Base-by-base conservation (phyloP, 2,329 filamentous ascomycete genomes). In the Fusarium temperatum region DNA sequence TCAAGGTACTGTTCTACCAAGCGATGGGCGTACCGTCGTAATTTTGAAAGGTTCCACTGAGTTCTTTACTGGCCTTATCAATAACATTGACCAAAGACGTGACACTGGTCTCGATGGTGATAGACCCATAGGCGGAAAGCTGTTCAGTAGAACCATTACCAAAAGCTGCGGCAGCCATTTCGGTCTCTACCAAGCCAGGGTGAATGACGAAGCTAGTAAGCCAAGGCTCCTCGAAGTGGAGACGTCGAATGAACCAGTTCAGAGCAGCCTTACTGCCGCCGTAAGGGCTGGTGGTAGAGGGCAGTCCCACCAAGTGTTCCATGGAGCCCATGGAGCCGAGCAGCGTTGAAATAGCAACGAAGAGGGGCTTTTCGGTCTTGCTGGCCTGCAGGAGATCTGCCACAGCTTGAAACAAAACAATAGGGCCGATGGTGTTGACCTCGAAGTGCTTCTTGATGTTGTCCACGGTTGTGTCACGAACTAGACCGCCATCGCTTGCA, bases 141-240 rank as follows among this genome's bases (percentile, higher is more conserved):
- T 28, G 3, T 11, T 6, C 26, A 0, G 6, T 44, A 1, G 2
- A 24, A 1, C 42, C 42, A 44, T 8, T 18, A 2, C 28, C 20
- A n/a, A 50, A n/a, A 17, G 47, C 1, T 9, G 47, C 22, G 1
- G 15, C 28, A 4, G 47, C 47, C 28, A 50, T 3, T 0, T 50
- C 47, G 5, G 47, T 61, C 47, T 61, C 58, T 26, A 61, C 58
- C 17, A 61, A 10, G 10, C 58, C 58, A 36, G 58, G 58, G 35
- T 54, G 47, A 5, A 61, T 9, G 38, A 61, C 47, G 3, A 54
- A 61, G n/a, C 38, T 61, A 6, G 47, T 61, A 5, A 61, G 44
- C 58, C 58, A 61, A 28, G 58, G 47, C 30, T 61, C 58, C 36
- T 61, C 47, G 7, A 61, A 61, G n/a, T 44, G 36, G 14, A 61